Percentiles rank a stretch among this genome's conserved stretches.
Evolutionary conservation across 169 alveolate species (phyloP).

Genomic region (Theileria annulata): DNA sequence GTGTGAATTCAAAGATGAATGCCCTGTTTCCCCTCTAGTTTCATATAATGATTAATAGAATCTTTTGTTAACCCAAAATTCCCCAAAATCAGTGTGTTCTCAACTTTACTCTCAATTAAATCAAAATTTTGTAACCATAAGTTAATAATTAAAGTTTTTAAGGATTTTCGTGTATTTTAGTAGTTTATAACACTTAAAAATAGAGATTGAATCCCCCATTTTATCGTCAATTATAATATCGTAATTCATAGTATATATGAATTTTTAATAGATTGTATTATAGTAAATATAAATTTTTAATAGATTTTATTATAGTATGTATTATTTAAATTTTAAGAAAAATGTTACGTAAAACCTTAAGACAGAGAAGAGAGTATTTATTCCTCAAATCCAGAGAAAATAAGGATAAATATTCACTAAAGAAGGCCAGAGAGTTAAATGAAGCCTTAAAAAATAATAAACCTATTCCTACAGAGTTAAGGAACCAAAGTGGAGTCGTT

Average conservation of each 20-base stretch:
- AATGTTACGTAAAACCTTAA: conserved; percentile 61
- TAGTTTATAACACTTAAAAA: not conserved
- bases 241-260: not conserved
- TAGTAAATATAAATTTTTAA: no score
- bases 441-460: conserved; percentile 61
- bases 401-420: conserved; percentile 35
- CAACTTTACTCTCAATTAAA: not conserved
- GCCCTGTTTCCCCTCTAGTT: conserved; percentile 68
- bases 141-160: no score
- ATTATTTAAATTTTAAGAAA: not conserved
- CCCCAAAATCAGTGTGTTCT: not conserved
- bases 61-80: not conserved
- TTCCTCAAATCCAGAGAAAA: conserved; percentile 63
- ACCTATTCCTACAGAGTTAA: conserved; percentile 63
- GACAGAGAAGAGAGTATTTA: conserved; percentile 67
- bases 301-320: not conserved
- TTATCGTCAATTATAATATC: not conserved
- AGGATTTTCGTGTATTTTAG: not conserved
- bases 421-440: conserved; percentile 56
- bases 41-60: not conserved
- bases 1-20: conserved; percentile 76
- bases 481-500: conserved; percentile 63
- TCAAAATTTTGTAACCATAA: not conserved
- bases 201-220: not conserved
- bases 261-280: not conserved